Percentiles rank a stretch among this genome's conserved stretches.
These are phyloP conservation scores for Abortiporus biennis DNA, from an alignment of 1,284 basidiomycete genomes.

Conservation along the genomic window DNA sequence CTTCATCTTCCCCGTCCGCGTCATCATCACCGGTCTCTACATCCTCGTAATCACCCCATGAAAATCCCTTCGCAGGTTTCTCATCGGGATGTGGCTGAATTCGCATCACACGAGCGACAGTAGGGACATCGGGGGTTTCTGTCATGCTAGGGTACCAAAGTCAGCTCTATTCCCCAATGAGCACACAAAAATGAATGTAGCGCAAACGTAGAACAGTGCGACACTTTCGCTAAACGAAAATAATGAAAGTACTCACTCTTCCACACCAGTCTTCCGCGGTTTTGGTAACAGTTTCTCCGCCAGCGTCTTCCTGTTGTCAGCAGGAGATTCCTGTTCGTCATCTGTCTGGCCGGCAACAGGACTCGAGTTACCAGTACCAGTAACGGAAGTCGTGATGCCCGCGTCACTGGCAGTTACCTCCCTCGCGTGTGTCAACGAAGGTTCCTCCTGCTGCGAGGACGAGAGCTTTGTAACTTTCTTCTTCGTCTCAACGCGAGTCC, in stretches of 20 bases:
- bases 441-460: constrained; percentile 6
- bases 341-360: constrained; percentile 41
- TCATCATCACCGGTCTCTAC: constrained; percentile 45
- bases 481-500: constrained; percentile 44
- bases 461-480: constrained; percentile 15
- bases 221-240: constrained; percentile 1
- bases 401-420: constrained; percentile 44
- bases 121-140: constrained; percentile 49
- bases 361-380: constrained; percentile 44
- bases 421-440: constrained; percentile 4
- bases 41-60: constrained; percentile 74
- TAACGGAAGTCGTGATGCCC: constrained; percentile 45
- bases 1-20: constrained; percentile 50
- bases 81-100: constrained; percentile 49
- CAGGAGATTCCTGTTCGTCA: constrained; percentile 23
- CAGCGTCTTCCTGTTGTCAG: constrained; percentile 36
- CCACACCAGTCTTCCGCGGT: constrained; percentile 55
- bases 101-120: constrained; percentile 55
- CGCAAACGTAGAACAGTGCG: constrained; percentile 3
- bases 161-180: too few species aligned
- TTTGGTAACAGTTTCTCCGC: constrained; percentile 56
- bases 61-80: constrained; percentile 55
- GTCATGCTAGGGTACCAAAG: constrained; percentile 66
- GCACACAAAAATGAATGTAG: too few species aligned
- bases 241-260: constrained; percentile 43